Evolutionary conservation across 805 yeast species (phyloP).

Genomic region (Kurtzmaniella cleridarum): DNA sequence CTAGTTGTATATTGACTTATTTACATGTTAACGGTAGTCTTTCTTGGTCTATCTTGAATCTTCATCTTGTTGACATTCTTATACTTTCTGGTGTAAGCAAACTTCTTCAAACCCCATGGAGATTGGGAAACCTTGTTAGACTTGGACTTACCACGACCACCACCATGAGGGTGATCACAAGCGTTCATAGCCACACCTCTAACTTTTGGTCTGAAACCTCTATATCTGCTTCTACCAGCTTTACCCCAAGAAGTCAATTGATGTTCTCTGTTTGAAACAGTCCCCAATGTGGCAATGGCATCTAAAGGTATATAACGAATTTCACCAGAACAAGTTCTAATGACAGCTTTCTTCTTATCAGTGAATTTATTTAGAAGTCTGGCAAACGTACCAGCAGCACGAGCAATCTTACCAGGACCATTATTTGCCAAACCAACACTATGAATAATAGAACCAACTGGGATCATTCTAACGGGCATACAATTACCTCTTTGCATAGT

Average conservation of each 20-base stretch:
- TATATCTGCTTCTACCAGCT: conserved; percentile 90
- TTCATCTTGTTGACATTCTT: conserved; percentile 78
- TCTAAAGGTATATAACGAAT: conserved; percentile 82
- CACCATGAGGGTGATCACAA: conserved; percentile 97
- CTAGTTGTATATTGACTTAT: not conserved
- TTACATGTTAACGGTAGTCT: not conserved
- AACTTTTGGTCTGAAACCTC: conserved; percentile 91
- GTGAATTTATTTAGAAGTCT: conserved; percentile 77
- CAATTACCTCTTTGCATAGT: conserved; percentile 93
- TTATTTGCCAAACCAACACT: conserved; percentile 70
- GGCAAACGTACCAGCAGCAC: conserved; percentile 94
- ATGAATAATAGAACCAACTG: conserved; percentile 89
- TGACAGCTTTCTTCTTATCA: conserved; percentile 64
- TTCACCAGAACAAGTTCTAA: conserved; percentile 86
- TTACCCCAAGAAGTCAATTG: conserved; percentile 88
- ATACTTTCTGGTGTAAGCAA: conserved; percentile 89
- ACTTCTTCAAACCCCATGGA: conserved; percentile 96
- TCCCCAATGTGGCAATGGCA: conserved; percentile 91
- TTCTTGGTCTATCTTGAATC: conserved; percentile 86
- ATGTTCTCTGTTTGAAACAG: conserved; percentile 89
- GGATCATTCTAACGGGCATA: conserved; percentile 85
- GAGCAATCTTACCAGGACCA: conserved; percentile 81
- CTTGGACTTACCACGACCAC: conserved; percentile 99
- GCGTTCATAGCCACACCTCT: conserved; percentile 99
- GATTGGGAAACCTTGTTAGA: conserved; percentile 91